These are phyloP conservation scores for Trametes versicolor DNA, from an alignment of 1,284 basidiomycete genomes.

Conservation along the genomic window DNA sequence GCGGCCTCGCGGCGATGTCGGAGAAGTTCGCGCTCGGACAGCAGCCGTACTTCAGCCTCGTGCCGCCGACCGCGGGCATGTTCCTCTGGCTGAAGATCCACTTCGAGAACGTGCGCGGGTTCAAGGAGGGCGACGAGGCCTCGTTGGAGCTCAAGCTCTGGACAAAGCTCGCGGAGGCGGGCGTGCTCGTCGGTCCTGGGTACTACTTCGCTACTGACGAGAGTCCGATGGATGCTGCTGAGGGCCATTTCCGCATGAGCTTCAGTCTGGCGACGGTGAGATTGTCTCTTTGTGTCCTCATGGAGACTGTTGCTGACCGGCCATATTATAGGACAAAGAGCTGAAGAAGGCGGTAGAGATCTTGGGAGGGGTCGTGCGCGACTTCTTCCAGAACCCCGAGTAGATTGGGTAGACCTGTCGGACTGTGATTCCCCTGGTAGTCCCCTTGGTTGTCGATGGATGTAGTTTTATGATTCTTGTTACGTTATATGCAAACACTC, in stretches of 20 bases:
- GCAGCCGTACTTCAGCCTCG: conserved; percentile 67
- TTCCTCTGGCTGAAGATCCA: conserved; percentile 78
- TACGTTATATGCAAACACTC: neutral
- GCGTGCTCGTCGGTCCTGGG: conserved; percentile 69
- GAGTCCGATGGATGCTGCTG: conserved; percentile 42
- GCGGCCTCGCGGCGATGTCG: conserved; percentile 34
- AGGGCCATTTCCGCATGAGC: conserved; percentile 70
- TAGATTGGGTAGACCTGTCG: conserved; percentile 1
- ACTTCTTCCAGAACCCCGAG: conserved; percentile 42
- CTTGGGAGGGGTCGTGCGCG: conserved; percentile 41
- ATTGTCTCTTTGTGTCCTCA: conserved; percentile 8
- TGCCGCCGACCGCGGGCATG: conserved; percentile 78
- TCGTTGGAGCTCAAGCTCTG: conserved; percentile 66
- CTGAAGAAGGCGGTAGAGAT: conserved; percentile 45
- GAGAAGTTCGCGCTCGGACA: conserved; percentile 53
- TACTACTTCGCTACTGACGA: conserved; percentile 61
- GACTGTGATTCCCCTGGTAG: neutral
- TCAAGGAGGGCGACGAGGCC: conserved; percentile 51
- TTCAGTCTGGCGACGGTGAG: conserved; percentile 67
- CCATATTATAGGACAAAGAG: conserved; percentile 33
- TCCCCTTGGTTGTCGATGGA: neutral
- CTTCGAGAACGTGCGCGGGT: conserved; percentile 67
- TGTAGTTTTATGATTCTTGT: conserved; percentile 10
- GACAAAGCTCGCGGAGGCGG: conserved; percentile 64
- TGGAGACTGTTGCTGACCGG: neutral